A percentile compares a stretch with the other conserved stretches of the same genome.
These are phyloP conservation scores for Malassezia nana DNA, from an alignment of 1,284 basidiomycete genomes.

Conservation along the genomic window DNA sequence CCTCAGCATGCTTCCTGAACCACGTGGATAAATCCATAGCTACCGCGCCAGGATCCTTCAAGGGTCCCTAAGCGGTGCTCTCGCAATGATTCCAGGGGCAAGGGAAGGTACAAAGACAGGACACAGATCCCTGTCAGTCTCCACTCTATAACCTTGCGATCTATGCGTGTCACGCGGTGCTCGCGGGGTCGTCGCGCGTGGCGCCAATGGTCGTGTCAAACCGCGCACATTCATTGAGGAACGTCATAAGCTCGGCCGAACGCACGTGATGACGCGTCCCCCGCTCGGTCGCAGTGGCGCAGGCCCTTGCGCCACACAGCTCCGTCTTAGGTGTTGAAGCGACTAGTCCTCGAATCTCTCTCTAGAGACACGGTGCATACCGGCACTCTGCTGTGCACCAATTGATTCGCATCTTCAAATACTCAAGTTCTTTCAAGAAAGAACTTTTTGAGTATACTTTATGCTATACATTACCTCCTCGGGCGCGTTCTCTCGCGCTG, in stretches of 20 bases:
- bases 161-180: conserved; percentile 6
- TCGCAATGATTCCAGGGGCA: background rate
- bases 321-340: background rate
- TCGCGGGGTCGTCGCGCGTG: background rate
- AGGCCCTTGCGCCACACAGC: background rate
- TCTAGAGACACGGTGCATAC: background rate
- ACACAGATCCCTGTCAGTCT: background rate
- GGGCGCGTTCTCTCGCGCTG: background rate
- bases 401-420: background rate
- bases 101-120: background rate
- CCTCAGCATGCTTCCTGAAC: conserved; percentile 11
- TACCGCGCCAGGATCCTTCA: background rate
- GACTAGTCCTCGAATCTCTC: background rate
- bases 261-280: background rate
- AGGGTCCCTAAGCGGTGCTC: background rate
- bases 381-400: background rate
- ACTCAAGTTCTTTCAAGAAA: background rate
- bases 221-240: background rate
- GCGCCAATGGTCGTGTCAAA: background rate
- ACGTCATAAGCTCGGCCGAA: background rate
- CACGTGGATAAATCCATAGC: conserved; percentile 12
- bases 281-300: background rate
- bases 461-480: background rate
- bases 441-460: background rate
- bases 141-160: background rate